Base-by-base conservation (phyloP, 495 filamentous ascomycete species). In the Aspergillus biplanus region DNA sequence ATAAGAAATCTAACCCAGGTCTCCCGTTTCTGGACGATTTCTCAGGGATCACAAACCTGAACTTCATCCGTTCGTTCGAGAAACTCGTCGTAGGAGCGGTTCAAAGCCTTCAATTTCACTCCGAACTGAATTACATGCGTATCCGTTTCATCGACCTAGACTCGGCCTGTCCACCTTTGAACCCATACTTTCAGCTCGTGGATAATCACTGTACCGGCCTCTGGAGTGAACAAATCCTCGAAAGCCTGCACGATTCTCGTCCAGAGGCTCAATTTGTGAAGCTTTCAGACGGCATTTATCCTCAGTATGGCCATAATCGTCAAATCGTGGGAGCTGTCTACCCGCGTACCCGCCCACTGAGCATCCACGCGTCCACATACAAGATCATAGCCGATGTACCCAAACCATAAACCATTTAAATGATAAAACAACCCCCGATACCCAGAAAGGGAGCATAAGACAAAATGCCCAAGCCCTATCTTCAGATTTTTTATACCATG, bases 81-180 rank as follows among this genome's bases (percentile, higher is more conserved):
- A 75, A 80, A 49, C 77, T 91, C 13, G 83, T 90, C 27, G 44
- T 89, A 3, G 79, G 81, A 9, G 86, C 83, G 11, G 82, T 90
- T n/a, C 75, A 81, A 27, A 77, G 84, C 27, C 73, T 91, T 13
- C 76, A 81, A 9, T 71, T 75, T 15, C 80, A 89, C 58, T 78
- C 78, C 42, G 70, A 72, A 7, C 73, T 92, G 13, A 71, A 84
- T 31, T 82, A 83, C 67, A 72, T 92, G 31, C 78, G 87, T 58
- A 89, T 92, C 65, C 86, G 88, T 56, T 91, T 88, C 68, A 85
- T 92, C 31, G 89, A 92, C 69, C 80, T 91, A 3, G 88, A 88
- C 83, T 80, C 75, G 70, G 78, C 69, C 12, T 69, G 70, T 52
- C 75, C 69, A 0, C 82, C 82, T 5, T 73, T 90, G 2, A 91